Evolutionary conservation across 768 basidiomycete genomes (phyloP), one percentile per base, ranked within the genome.

Genomic region (Grammothele lineata): DNA sequence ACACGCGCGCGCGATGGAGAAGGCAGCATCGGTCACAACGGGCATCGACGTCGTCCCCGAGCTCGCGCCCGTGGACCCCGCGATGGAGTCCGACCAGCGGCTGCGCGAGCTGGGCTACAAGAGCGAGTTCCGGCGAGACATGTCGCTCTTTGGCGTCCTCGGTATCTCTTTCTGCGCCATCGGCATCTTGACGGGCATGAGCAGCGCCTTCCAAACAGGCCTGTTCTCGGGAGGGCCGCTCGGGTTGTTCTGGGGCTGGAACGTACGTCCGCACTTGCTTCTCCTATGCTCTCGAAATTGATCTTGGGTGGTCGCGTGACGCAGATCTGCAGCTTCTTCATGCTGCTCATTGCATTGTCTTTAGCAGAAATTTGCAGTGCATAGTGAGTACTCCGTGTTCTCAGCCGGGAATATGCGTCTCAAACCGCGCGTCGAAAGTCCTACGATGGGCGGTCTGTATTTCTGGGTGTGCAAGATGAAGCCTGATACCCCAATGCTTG

Each of bases 391-490:
- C 7, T 19, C 12, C n/a, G 7, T 30, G 8, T 30, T 30, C 27
- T 30, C 14, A 14, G 27, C 27, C 14, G 7, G 27, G 27, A 7
- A 30, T 30, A 30, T 30, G 27, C 27, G 27, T 30, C 27, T 30
- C 7, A 30, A 30, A 7, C n/a, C 19, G 21, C 22, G 15, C 18
- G 8, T 32, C 5, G 40, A 1, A n/a, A 76, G 74, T 45, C 77
- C 77, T 0, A 76, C 77, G 3, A 72, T 80, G 68, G 78, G 78
- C 19, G 79, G 77, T 5, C 62, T 80, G 40, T 81, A 81, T 59
- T 81, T 80, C 57, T 80, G 78, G 79, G 78, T 79, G 10, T 80
- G 77, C 63, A 75, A 71, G 56, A 76, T 80, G 76, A 78, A 78
- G 54, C 76, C 77, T 0, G 69, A 77, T 38, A 50, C 65, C 12